Conservation (phyloP, 1,284 basidiomycete species). For the Neonothopanus nambi region DNA sequence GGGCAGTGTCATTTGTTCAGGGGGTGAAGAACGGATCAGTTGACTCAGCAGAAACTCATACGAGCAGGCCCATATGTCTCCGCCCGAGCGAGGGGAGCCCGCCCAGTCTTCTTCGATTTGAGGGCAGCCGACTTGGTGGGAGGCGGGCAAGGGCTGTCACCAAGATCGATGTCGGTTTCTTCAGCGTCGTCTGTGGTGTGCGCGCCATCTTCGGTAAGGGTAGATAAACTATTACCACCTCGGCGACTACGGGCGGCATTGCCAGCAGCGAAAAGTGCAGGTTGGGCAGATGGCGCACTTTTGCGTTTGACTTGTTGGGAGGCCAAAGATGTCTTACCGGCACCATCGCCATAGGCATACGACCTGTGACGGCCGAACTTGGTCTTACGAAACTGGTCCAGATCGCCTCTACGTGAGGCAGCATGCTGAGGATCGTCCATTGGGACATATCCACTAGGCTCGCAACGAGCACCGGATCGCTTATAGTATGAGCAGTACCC, state of each 20-base stretch:
- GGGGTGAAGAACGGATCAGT: slow-evolving; percentile 7
- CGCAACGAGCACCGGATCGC: slow-evolving; percentile 66
- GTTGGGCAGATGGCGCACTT: slow-evolving; percentile 54
- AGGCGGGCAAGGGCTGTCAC: slow-evolving; percentile 80
- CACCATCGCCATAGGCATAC: slow-evolving; percentile 80
- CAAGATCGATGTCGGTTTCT: slow-evolving; percentile 73
- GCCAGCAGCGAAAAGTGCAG: slow-evolving; percentile 65
- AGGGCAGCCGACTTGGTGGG: slow-evolving; percentile 54
- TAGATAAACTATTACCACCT: slow-evolving; percentile 45
- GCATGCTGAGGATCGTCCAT: slow-evolving; percentile 94
- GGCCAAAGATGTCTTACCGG: slow-evolving; percentile 35
- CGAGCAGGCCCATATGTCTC: slow-evolving; percentile 66
- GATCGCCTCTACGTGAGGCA: slow-evolving; percentile 77
- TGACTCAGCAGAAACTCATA: slow-evolving; percentile 39
- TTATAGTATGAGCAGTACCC: slow-evolving; percentile 92
- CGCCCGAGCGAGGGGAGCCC: slow-evolving; percentile 50
- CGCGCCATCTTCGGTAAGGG: slow-evolving; percentile 64
- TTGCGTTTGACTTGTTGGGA: slow-evolving; percentile 55
- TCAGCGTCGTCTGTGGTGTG: slow-evolving; percentile 56
- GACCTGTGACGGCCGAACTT: slow-evolving; percentile 87
- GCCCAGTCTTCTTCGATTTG: slow-evolving; percentile 53
- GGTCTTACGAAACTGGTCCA: slow-evolving; percentile 89
- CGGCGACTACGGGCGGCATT: slow-evolving; percentile 62
- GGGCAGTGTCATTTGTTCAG: background rate
- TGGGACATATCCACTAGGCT: slow-evolving; percentile 81